Evolutionary conservation across 148 eudicot genomes (phyloP), one percentile per base, ranked within the genome.

Genomic region (Cornus suecica): DNA sequence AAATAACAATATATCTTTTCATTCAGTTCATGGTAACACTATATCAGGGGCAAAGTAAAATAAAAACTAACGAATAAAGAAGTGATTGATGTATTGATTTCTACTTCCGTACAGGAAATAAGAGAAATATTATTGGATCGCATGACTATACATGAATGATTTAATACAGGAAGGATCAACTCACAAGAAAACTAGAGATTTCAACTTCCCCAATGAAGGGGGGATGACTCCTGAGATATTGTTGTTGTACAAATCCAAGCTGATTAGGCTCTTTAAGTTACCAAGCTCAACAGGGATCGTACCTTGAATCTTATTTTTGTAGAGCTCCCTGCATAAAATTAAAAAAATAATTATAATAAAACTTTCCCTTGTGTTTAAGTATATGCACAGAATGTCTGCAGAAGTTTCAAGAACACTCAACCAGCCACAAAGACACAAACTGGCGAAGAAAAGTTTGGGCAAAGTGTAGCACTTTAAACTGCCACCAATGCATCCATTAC

Each of bases 181-280:
- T 84, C 83, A 93, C 98, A 93, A 78, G 86, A 93, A 93, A 15
- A 91, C 94, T 32, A 90, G 87, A 42, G 89, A 87, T 74, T 85
- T 82, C 80, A 93, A 81, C 24, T 89, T 88, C 68, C 93, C 95
- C 52, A 93, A 48, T 67, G 91, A 79, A 22, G 89, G 52, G 29
- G 97, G 97, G 77, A 93, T 85, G 31, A 73, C 62, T 48, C 97
- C 97, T 22, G 93, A 71, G 32, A 93, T 77, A 52, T 91, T 89
- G 87, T 93, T 93, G 89, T 85, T 83, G 70, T 90, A 90, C 73
- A 93, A 85, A 81, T 93, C 97, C 90, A 93, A 86, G 86, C 95
- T 89, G 60, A 93, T 84, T 74, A 93, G 84, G 78, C 64, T 91
- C 89, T 90, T 90, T 69, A 93, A 78, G 78, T 88, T 88, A 74